These are phyloP conservation scores for Rosa persica DNA, from an alignment of 306 rosid species.

Conservation along the genomic window DNA sequence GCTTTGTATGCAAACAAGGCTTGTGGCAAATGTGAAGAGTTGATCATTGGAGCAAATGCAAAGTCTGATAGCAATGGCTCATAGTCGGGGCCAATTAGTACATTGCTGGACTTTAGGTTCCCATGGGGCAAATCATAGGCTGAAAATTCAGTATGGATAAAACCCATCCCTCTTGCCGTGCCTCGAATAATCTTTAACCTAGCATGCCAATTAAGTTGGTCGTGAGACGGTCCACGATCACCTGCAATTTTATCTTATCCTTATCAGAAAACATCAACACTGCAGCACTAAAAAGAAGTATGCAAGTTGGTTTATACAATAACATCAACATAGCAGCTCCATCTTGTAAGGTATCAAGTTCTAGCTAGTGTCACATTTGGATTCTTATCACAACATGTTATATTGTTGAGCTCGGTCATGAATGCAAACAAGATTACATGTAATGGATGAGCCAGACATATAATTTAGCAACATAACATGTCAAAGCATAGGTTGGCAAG, in stretches of 20 bases:
- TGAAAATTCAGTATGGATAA: constrained; percentile 44
- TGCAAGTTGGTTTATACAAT: neutral
- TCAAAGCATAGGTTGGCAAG: neutral
- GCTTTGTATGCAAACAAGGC: constrained; percentile 61
- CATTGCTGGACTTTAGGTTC: constrained; percentile 75
- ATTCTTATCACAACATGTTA: neutral
- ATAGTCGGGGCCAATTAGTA: constrained; percentile 55
- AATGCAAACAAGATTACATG: neutral
- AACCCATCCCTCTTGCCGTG: constrained; percentile 61
- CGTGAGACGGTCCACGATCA: constrained; percentile 58
- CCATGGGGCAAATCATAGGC: constrained; percentile 70
- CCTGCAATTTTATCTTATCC: constrained; percentile 33
- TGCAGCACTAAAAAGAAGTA: neutral
- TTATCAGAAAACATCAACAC: neutral
- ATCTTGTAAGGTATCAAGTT: neutral
- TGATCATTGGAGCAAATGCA: constrained; percentile 48
- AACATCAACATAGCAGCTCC: neutral
- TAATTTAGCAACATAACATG: neutral
- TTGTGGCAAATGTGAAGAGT: constrained; percentile 36
- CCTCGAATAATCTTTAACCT: constrained; percentile 64
- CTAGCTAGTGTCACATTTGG: neutral
- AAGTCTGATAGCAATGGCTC: constrained; percentile 64
- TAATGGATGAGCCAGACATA: neutral
- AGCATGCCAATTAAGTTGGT: constrained; percentile 62
- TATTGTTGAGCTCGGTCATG: neutral